phyloP scores from a whole-genome alignment of 495 filamentous ascomycete species.

The Penicillium antarcticum region DNA sequence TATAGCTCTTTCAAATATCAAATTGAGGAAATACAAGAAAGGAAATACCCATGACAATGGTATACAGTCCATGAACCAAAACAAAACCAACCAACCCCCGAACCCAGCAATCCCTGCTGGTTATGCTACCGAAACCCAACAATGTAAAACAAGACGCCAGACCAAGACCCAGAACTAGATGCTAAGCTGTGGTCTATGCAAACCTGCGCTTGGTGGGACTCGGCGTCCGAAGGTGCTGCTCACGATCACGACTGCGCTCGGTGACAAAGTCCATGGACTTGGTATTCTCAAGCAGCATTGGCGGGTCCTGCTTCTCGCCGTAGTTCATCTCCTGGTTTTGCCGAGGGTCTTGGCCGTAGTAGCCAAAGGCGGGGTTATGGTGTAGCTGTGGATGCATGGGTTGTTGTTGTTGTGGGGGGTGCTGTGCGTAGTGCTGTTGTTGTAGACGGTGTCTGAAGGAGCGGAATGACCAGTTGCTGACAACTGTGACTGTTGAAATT shows the following conservation, averaged over 20 bases:
- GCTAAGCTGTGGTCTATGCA: slow-evolving; percentile 5
- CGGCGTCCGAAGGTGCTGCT: slow-evolving; percentile 33
- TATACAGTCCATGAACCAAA: slow-evolving; percentile 2
- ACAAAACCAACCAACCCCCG: not conserved
- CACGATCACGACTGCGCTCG: slow-evolving; percentile 36
- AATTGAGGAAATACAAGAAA: slow-evolving; percentile 6
- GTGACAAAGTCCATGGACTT: slow-evolving; percentile 29
- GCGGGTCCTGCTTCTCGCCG: slow-evolving; percentile 25
- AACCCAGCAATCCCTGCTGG: slow-evolving; percentile 5
- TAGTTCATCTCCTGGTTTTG: slow-evolving; percentile 6
- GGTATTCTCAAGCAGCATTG: slow-evolving; percentile 36
- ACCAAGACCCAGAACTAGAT: not conserved
- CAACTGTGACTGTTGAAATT: slow-evolving; percentile 40
- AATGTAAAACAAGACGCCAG: slow-evolving; percentile 16
- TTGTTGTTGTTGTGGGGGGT: slow-evolving; percentile 12
- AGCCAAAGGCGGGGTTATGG: slow-evolving; percentile 24
- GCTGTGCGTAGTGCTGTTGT: slow-evolving; percentile 30
- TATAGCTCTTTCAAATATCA: not conserved
- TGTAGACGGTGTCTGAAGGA: slow-evolving; percentile 39
- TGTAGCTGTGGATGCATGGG: slow-evolving; percentile 24
- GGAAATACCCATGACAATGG: not conserved
- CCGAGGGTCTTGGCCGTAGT: slow-evolving; percentile 19
- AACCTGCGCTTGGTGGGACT: slow-evolving; percentile 40
- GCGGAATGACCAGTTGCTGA: slow-evolving; percentile 48
- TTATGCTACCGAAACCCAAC: slow-evolving; percentile 4